A percentile compares a stretch with the other conserved stretches of the same genome.
Evolutionary conservation across 164 flowering plant genomes (phyloP).

Genomic region (Warburgia ugandensis): DNA sequence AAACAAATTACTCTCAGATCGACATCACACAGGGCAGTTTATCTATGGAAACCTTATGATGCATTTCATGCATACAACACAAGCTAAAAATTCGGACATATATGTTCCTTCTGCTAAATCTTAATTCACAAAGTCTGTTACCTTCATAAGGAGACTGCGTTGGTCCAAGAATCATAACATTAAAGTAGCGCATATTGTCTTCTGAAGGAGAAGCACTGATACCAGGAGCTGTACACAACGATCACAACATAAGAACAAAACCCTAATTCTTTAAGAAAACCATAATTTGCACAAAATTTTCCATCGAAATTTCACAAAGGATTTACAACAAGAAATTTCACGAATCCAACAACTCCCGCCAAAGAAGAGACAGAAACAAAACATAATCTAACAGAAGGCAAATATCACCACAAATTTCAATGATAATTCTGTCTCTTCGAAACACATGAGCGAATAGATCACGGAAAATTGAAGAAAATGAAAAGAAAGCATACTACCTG

Average conservation of each 20-base stretch:
- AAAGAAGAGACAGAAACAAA: no score
- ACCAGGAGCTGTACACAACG: slow-evolving; percentile 59
- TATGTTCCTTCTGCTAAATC: background rate
- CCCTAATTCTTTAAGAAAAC: background rate
- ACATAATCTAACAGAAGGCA: no score
- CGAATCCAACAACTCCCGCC: no score
- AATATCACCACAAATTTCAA: no score
- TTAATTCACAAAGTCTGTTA: slow-evolving; percentile 9
- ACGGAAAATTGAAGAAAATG: background rate
- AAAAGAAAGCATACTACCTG: slow-evolving; percentile 35
- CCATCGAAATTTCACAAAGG: background rate
- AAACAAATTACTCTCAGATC: no score
- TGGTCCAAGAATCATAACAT: slow-evolving; percentile 91
- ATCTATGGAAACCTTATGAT: no score
- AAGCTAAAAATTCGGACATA: background rate
- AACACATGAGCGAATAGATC: background rate
- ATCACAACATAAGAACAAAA: no score
- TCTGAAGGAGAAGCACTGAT: slow-evolving; percentile 92
- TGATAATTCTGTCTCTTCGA: no score
- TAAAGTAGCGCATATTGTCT: slow-evolving; percentile 84
- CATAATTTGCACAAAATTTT: background rate
- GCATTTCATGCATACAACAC: background rate
- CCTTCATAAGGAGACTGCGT: slow-evolving; percentile 91
- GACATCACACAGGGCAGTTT: no score
- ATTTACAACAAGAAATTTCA: background rate